Base-by-base conservation (phyloP, 768 basidiomycete species). In the Cystobasidiopsis lactophilus region DNA sequence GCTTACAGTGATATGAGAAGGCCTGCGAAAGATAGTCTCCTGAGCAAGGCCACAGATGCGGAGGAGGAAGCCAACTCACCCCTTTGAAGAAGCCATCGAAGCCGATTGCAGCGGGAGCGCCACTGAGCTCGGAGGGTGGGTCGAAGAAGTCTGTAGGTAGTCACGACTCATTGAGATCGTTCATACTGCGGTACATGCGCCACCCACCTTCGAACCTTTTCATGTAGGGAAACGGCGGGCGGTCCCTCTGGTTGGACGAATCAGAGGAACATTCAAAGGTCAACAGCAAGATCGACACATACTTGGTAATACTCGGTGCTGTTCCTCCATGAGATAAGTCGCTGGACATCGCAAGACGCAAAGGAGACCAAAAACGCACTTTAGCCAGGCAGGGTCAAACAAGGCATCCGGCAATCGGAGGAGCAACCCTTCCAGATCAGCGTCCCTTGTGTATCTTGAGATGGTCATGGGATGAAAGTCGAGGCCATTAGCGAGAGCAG, bases 401-500 rank as follows among this genome's bases (percentile, higher is more conserved):
- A 98, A 68, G 7, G 91, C 91, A 64, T 96, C 93, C 0, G 93
- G 89, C 18, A 98, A 72, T 24, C 85, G 76, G 52, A 88, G 75
- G 27, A 98, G 69, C 41, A 96, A 70, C 4, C 75, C 77, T 56
- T 91, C 85, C 29, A 95, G 61, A 55, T 79, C 72, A 1, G 88
- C 86, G 58, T 98, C 91, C 67, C 81, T 81, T 29, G 80, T 77
- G 65, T 98, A 98, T 54, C 76, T 73, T 39, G 82, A 80, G 35
- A 98, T 79, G 0, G 82, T 85, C 84, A 89, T 89, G 0, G 91
- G 91, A 62, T 98, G 93, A 68, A 98, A 95, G 67, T 95, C 91
- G 64, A 95, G 66, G 3, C 65, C 66, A 61, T 98, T 96, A 70
- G 82, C 85, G 58, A 98, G 68, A 14, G 89, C 88, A 1, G 89